Base-by-base conservation (phyloP, 352 stramenopile species). In the Phytophthora colocasiae region DNA sequence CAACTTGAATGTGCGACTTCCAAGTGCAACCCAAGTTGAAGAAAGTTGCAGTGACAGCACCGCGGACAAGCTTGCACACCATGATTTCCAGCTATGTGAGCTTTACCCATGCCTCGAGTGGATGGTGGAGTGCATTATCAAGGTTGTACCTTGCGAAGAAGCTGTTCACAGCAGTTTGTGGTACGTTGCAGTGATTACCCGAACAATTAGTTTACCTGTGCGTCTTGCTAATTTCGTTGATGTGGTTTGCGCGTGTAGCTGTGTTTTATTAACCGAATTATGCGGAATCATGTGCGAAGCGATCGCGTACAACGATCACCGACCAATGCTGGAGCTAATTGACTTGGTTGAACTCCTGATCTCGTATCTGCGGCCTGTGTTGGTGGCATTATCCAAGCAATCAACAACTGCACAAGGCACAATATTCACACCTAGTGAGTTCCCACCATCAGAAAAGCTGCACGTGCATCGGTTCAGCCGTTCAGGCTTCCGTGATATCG, bases 211-310 rank as follows among this genome's bases (percentile, higher is more conserved):
- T 36, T 14, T 24, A 14, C 38, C 19, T 12, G 51, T 41, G 43
- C 39, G 22, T 61, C 40, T 41, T 6, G 47, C 32, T 68, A 54
- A 66, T 41, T 39, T 27, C 26, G 27, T 36, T 60, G 10, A 10
- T 55, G 10, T 17, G 9, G 12, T 63, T 1, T 45, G 31, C 34
- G 58, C 60, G 36, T 73, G 26, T 39, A 94, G 85, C 24, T 93
- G 80, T 36, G 83, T 95, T 22, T 48, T 92, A 38, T 48, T 87
- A 50, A 85, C 88, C 27, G 87, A 95, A 40, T 71, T 87, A 6
- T 82, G 80, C 31, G 83, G 81, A 27, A 82, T 93, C 34, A 24
- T 89, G 7, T 76, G 79, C 56, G 81, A 93, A 66, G 36, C 75
- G 3, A 58, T 73, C 39, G 40, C 48, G 17, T 70, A 73, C 9